These are phyloP conservation scores for Mycena floridula DNA, from an alignment of 768 basidiomycete genomes.

Conservation along the genomic window DNA sequence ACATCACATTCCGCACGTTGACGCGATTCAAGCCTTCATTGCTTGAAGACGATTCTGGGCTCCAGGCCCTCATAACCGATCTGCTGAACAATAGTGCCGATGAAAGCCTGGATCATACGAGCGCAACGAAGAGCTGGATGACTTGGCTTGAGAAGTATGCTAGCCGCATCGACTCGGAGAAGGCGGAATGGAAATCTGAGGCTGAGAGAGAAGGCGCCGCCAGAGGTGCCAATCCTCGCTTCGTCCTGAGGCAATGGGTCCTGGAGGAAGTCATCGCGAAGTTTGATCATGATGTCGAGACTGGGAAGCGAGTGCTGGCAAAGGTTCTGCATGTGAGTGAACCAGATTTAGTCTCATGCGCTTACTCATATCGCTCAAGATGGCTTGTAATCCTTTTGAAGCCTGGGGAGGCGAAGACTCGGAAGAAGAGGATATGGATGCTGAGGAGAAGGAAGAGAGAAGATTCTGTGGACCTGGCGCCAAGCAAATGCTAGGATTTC, in stretches of 20 bases:
- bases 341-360: neutral
- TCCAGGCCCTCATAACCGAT: constrained; percentile 36
- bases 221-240: constrained; percentile 75
- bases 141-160: constrained; percentile 64
- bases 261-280: constrained; percentile 86
- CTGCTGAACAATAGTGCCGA: constrained; percentile 45
- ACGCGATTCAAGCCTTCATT: constrained; percentile 50
- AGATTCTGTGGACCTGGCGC: constrained; percentile 76
- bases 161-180: constrained; percentile 48
- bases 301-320: constrained; percentile 62
- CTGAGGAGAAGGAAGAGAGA: constrained; percentile 63
- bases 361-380: constrained; percentile 37
- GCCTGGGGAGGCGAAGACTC: constrained; percentile 78
- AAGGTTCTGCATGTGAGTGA: constrained; percentile 75
- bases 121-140: constrained; percentile 47
- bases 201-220: constrained; percentile 28
- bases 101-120: constrained; percentile 32
- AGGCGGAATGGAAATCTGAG: constrained; percentile 36
- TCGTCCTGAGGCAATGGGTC: constrained; percentile 93
- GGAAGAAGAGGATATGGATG: constrained; percentile 41
- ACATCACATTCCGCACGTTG: constrained; percentile 75
- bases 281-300: constrained; percentile 59
- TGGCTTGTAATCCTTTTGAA: constrained; percentile 84
- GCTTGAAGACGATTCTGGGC: constrained; percentile 12
- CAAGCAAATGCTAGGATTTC: constrained; percentile 76